These are phyloP conservation scores for Annulohypoxylon truncatum DNA, from an alignment of 2,329 filamentous ascomycete genomes.

Conservation along the genomic window DNA sequence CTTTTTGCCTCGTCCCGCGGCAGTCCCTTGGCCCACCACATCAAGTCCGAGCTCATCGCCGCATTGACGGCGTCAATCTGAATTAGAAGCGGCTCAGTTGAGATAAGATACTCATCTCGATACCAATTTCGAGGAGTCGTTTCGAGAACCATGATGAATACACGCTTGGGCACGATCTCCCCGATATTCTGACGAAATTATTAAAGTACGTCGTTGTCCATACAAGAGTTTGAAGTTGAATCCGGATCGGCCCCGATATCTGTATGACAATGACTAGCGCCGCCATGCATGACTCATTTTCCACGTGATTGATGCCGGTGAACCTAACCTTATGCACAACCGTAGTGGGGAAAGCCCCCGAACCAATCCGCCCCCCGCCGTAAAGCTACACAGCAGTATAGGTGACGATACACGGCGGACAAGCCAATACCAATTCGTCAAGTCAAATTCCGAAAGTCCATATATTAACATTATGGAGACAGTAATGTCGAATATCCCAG, in stretches of 20 bases:
- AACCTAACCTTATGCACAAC: background rate
- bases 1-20: constrained; percentile 61
- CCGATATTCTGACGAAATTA: background rate
- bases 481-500: background rate
- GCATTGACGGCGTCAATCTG: constrained; percentile 65
- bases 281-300: background rate
- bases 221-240: background rate
- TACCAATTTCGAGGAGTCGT: constrained; percentile 58
- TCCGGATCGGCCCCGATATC: background rate
- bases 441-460: background rate
- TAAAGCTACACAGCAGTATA: background rate
- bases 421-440: background rate
- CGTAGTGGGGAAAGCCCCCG: background rate
- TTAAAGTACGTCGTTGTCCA: background rate
- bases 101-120: constrained; percentile 67
- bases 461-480: background rate
- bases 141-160: constrained; percentile 42
- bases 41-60: constrained; percentile 65
- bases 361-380: background rate
- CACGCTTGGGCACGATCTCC: background rate
- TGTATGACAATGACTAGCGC: background rate
- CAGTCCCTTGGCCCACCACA: constrained; percentile 71
- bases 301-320: constrained; percentile 8
- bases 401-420: background rate
- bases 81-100: constrained; percentile 68